Conservation (phyloP, 2,329 filamentous ascomycete species). For the Myriosclerotinia scirpicola region DNA sequence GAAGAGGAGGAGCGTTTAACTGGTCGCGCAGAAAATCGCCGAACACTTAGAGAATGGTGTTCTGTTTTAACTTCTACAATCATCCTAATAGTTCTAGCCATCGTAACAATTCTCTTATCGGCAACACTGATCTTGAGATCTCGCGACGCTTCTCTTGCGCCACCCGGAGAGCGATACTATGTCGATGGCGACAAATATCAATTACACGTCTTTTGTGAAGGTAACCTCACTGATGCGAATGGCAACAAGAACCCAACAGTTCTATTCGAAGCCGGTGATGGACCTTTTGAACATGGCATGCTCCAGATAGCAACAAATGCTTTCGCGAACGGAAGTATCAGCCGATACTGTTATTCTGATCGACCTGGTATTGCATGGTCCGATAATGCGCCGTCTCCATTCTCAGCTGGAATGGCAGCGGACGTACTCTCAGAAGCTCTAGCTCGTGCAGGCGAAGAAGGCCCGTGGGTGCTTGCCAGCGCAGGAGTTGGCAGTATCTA, state of each 20-base stretch:
- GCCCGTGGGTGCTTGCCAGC: constrained; percentile 85
- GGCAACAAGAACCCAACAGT: constrained; percentile 71
- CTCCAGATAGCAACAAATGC: constrained; percentile 77
- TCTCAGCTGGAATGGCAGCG: constrained; percentile 89
- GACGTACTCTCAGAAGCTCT: constrained; percentile 87
- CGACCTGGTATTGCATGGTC: constrained; percentile 85
- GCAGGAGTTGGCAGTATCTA: constrained; percentile 87
- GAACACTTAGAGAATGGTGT: constrained; percentile 80
- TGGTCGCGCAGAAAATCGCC: constrained; percentile 80
- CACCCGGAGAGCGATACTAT: constrained; percentile 73
- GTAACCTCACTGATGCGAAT: constrained; percentile 61
- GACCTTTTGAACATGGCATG: constrained; percentile 74
- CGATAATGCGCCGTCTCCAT: constrained; percentile 89
- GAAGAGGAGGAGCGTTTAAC: constrained; percentile 93
- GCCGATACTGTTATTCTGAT: constrained; percentile 92
- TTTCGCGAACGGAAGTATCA: constrained; percentile 76
- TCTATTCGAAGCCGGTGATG: constrained; percentile 80
- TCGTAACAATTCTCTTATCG: constrained; percentile 73
- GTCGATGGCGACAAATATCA: constrained; percentile 85
- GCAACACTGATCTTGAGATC: constrained; percentile 77
- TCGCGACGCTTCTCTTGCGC: constrained; percentile 70
- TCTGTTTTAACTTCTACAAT: constrained; percentile 75
- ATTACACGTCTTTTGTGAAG: constrained; percentile 81
- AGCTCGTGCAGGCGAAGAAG: constrained; percentile 73
- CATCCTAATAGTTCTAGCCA: constrained; percentile 65